These are phyloP conservation scores for Pichia exigua DNA, from an alignment of 805 yeast genomes.

Conservation along the genomic window DNA sequence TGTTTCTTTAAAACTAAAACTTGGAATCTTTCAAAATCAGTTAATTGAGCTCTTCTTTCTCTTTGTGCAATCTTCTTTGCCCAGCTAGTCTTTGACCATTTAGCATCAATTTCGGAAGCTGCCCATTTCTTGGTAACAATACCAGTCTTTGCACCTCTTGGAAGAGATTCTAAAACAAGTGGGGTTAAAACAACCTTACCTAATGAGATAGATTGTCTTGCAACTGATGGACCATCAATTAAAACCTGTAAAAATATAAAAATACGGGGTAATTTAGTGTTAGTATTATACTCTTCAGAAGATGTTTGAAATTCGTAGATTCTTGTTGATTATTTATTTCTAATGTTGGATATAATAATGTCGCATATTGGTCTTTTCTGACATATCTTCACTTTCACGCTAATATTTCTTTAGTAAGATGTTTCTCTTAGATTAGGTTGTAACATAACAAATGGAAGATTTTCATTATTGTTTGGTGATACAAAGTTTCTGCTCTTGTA, in stretches of 20 bases:
- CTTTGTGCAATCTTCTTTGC: constrained; percentile 97
- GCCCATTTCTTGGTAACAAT: constrained; percentile 88
- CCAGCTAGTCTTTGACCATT: constrained; percentile 94
- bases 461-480: too few relatives aligned
- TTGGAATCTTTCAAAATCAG: constrained; percentile 99
- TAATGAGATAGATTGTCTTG: constrained; percentile 87
- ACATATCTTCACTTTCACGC: too few relatives aligned
- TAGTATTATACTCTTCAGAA: constrained; percentile 1
- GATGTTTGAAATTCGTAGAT: too few relatives aligned
- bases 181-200: constrained; percentile 90
- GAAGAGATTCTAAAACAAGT: constrained; percentile 71
- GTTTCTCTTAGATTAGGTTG: too few relatives aligned
- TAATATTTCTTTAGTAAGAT: too few relatives aligned
- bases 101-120: constrained; percentile 77
- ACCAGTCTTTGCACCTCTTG: constrained; percentile 91
- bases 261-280: background rate
- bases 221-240: constrained; percentile 93
- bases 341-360: too few relatives aligned
- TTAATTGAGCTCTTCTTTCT: constrained; percentile 84
- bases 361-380: too few relatives aligned
- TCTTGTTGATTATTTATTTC: background rate
- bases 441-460: too few relatives aligned
- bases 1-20: constrained; percentile 96
- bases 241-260: constrained; percentile 47
- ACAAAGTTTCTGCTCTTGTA: too few relatives aligned